Percentiles rank a stretch among this genome's conserved stretches.
Evolutionary conservation across 768 basidiomycete genomes (phyloP).

Genomic region (Lenzites betulinus): DNA sequence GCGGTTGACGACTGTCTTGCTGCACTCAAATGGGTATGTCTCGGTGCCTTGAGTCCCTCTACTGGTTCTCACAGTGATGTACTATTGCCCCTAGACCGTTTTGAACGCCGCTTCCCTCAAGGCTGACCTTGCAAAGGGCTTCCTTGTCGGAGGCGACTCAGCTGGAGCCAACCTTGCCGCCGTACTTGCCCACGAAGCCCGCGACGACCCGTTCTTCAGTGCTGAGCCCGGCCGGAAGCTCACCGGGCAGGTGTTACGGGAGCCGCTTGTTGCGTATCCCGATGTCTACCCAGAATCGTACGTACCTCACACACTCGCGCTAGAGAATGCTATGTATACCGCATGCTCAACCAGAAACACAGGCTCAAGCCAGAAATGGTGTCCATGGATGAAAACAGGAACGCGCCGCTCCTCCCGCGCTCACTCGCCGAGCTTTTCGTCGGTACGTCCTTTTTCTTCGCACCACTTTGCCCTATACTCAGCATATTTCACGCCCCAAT

Average conservation of each 20-base stretch:
- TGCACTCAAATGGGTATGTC: slow-evolving; percentile 28
- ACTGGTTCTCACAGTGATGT: neutral
- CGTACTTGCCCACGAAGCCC: slow-evolving; percentile 25
- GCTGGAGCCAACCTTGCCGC: slow-evolving; percentile 29
- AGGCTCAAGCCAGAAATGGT: neutral
- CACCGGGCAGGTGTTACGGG: slow-evolving; percentile 29
- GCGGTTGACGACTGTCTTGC: slow-evolving; percentile 25
- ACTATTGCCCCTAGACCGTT: slow-evolving; percentile 4
- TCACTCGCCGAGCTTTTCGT: neutral
- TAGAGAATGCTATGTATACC: neutral
- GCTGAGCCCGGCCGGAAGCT: slow-evolving; percentile 4
- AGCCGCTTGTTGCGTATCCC: slow-evolving; percentile 24
- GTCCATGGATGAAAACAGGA: neutral
- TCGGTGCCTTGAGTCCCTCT: neutral
- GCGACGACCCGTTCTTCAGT: slow-evolving; percentile 31
- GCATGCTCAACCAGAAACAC: too few species aligned
- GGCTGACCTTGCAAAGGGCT: slow-evolving; percentile 26
- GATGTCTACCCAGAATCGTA: slow-evolving; percentile 24
- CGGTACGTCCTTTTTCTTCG: neutral
- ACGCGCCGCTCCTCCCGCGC: neutral
- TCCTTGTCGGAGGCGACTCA: slow-evolving; percentile 31
- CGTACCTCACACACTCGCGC: neutral
- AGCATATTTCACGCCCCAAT: neutral
- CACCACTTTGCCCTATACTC: too few species aligned
- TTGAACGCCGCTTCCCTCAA: slow-evolving; percentile 13